phyloP scores from a whole-genome alignment of 2,329 filamentous ascomycete genomes.

The Verticillium longisporum region DNA sequence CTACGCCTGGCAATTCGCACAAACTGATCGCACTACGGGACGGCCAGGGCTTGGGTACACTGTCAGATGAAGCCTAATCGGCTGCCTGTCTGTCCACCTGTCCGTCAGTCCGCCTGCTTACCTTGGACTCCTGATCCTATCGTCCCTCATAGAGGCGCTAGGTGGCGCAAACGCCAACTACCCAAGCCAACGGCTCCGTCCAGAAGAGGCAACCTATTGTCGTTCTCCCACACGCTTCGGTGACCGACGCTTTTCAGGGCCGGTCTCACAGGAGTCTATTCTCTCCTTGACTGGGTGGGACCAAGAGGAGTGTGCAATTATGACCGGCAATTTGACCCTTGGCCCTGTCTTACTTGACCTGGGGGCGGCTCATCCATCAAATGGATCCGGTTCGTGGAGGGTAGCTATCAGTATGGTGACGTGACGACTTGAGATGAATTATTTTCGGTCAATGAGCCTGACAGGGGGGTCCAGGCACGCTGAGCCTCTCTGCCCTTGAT shows the following conservation, averaged over 20 bases:
- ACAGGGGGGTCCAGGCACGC: neutral
- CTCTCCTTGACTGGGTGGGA: conserved; percentile 15
- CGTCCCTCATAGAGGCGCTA: neutral
- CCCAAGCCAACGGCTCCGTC: conserved; percentile 12
- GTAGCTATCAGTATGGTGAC: neutral
- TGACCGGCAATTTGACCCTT: neutral
- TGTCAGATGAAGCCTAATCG: neutral
- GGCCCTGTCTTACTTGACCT: neutral
- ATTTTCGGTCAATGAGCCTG: neutral
- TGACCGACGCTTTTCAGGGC: conserved; percentile 32
- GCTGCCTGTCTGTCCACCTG: neutral
- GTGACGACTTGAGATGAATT: neutral
- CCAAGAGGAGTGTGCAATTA: conserved; percentile 2
- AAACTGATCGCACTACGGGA: neutral
- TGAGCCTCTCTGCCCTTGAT: neutral
- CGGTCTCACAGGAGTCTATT: conserved; percentile 22
- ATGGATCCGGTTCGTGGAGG: neutral
- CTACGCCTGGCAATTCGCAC: neutral
- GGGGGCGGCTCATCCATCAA: neutral
- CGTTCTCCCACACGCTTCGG: conserved; percentile 32
- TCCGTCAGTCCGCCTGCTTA: neutral
- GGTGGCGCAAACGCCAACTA: conserved; percentile 9
- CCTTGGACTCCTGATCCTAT: neutral
- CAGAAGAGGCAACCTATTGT: conserved; percentile 28
- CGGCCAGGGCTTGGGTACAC: neutral